These are phyloP conservation scores for Claviceps sp. DNA, from an alignment of 2,329 filamentous ascomycete species.

Conservation along the genomic window DNA sequence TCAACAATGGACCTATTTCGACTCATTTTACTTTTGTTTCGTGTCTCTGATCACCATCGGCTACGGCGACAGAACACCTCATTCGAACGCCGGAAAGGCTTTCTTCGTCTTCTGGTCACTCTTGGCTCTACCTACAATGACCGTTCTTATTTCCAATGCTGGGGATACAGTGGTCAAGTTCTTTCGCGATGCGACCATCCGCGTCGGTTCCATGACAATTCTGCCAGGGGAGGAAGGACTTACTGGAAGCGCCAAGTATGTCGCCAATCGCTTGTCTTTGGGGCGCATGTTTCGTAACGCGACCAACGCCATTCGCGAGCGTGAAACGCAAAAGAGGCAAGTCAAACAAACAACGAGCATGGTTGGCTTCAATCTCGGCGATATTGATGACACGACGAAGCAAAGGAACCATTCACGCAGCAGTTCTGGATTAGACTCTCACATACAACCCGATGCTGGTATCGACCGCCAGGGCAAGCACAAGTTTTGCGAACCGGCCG, in stretches of 20 bases:
- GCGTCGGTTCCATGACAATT: slow-evolving; percentile 46
- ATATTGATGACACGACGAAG: slow-evolving; percentile 1
- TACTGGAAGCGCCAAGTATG: slow-evolving; percentile 28
- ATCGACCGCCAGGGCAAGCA: slow-evolving; percentile 5
- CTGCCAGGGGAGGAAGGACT: slow-evolving; percentile 42
- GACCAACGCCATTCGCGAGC: neutral
- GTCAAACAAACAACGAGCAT: neutral
- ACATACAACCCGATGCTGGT: neutral
- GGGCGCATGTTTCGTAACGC: slow-evolving; percentile 25
- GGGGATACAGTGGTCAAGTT: slow-evolving; percentile 67
- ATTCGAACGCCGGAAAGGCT: slow-evolving; percentile 63
- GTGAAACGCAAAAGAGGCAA: slow-evolving; percentile 1
- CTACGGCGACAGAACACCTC: slow-evolving; percentile 67
- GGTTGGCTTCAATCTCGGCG: slow-evolving; percentile 2
- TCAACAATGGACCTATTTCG: slow-evolving; percentile 60
- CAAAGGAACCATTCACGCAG: neutral
- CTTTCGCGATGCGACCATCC: slow-evolving; percentile 40
- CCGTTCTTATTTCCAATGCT: slow-evolving; percentile 71
- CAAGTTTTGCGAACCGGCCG: slow-evolving; percentile 2
- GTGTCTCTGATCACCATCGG: slow-evolving; percentile 74
- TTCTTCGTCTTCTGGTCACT: slow-evolving; percentile 94
- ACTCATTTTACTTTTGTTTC: slow-evolving; percentile 77
- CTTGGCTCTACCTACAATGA: slow-evolving; percentile 76
- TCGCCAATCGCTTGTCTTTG: slow-evolving; percentile 27
- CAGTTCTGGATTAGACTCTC: neutral